These are phyloP conservation scores for Taphrina flavorubra DNA, from an alignment of 1,139 yeast species.

Conservation along the genomic window DNA sequence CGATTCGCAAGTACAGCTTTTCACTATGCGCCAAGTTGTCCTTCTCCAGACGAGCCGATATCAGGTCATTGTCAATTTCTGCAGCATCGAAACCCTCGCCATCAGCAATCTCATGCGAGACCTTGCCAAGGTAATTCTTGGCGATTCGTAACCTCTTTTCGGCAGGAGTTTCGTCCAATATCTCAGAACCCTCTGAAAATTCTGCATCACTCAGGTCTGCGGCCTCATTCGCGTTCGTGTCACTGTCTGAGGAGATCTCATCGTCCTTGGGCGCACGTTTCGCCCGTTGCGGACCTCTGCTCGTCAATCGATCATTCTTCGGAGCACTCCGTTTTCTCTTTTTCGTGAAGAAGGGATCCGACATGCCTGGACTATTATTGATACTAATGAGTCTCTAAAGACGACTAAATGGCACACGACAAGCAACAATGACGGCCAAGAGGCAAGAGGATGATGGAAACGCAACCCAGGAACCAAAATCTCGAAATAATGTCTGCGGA, in stretches of 20 bases:
- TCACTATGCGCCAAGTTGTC: constrained; percentile 62
- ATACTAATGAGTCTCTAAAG: background rate
- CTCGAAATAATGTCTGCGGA: background rate
- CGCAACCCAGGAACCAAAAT: constrained; percentile 3
- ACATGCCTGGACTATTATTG: constrained; percentile 37
- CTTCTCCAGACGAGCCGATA: constrained; percentile 75
- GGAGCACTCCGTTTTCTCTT: constrained; percentile 44
- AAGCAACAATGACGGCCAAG: background rate
- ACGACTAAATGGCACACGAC: background rate
- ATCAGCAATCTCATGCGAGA: constrained; percentile 65
- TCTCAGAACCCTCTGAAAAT: constrained; percentile 65
- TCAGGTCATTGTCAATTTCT: constrained; percentile 84
- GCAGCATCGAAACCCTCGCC: constrained; percentile 82
- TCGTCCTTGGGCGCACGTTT: constrained; percentile 37
- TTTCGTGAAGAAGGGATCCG: constrained; percentile 46
- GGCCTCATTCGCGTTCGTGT: constrained; percentile 43
- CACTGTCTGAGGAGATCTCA: constrained; percentile 26
- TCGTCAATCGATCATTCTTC: constrained; percentile 31
- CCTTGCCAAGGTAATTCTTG: constrained; percentile 83
- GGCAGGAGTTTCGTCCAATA: constrained; percentile 78
- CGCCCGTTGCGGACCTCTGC: constrained; percentile 37
- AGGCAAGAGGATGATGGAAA: constrained; percentile 1
- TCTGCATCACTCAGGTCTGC: constrained; percentile 49
- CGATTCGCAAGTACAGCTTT: constrained; percentile 38
- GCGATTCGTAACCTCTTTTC: constrained; percentile 94